Conservation (phyloP, 2,329 filamentous ascomycete genomes). For the Ciborinia camelliae region DNA sequence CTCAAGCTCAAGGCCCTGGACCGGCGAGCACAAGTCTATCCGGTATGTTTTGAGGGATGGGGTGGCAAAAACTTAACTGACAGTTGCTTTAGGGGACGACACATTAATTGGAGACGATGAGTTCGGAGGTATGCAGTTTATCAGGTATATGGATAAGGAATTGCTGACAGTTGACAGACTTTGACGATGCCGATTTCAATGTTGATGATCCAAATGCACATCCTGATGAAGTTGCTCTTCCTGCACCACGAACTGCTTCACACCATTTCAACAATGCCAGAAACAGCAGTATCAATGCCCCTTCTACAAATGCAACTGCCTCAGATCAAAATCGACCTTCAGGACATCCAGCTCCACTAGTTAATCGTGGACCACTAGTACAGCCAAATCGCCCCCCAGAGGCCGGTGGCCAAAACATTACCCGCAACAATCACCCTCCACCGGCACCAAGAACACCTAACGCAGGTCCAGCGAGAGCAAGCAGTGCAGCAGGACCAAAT, state of each 20-base stretch:
- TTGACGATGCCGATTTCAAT: constrained; percentile 74
- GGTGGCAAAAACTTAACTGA: constrained; percentile 24
- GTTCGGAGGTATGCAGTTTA: constrained; percentile 48
- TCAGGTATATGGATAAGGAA: constrained; percentile 37
- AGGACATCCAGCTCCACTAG: constrained; percentile 10
- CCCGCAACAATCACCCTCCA: constrained; percentile 23
- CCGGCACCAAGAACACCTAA: constrained; percentile 36
- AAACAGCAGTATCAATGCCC: constrained; percentile 21
- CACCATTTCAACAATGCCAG: constrained; percentile 26
- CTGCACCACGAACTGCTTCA: constrained; percentile 34
- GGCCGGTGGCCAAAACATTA: constrained; percentile 18
- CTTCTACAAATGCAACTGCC: constrained; percentile 17
- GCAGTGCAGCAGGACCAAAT: constrained; percentile 24
- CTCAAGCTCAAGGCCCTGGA: constrained; percentile 9
- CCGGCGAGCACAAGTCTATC: background rate
- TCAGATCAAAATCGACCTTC: constrained; percentile 36
- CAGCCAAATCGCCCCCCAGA: constrained; percentile 33
- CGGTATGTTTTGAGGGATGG: background rate
- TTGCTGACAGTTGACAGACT: constrained; percentile 50
- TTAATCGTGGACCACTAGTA: constrained; percentile 28
- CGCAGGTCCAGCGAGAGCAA: constrained; percentile 32
- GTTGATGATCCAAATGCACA: constrained; percentile 62
- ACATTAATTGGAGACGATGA: constrained; percentile 47
- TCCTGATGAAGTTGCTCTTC: constrained; percentile 70
- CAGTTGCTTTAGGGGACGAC: constrained; percentile 39